Percentiles rank a stretch among this genome's conserved stretches.
These are phyloP conservation scores for Colletotrichum liaoningense DNA, from an alignment of 2,329 filamentous ascomycete species.

Conservation along the genomic window DNA sequence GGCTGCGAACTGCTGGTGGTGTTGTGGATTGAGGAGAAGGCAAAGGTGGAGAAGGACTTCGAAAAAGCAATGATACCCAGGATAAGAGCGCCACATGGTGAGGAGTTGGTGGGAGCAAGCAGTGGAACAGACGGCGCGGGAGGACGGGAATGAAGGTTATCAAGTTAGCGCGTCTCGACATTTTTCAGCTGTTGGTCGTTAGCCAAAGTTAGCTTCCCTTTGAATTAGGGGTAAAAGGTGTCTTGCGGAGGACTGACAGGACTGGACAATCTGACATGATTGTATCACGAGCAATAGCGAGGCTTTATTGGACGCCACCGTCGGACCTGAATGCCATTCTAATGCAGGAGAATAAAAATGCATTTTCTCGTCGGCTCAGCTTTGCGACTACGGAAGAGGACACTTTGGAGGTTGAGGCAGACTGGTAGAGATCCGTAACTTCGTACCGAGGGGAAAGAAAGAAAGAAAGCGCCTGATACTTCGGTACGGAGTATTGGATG, in stretches of 20 bases:
- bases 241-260: not conserved
- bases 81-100: not conserved
- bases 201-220: not conserved
- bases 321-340: not conserved
- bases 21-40: not conserved
- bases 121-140: not conserved
- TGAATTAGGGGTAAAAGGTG: not conserved
- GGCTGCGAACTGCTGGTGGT: not conserved
- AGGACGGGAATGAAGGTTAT: not conserved
- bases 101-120: too few species aligned
- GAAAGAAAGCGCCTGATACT: not conserved
- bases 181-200: not conserved
- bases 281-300: not conserved
- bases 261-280: not conserved
- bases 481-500: not conserved
- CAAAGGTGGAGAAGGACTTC: not conserved
- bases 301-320: not conserved
- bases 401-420: not conserved
- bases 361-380: not conserved
- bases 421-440: not conserved
- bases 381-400: not conserved
- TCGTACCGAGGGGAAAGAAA: not conserved
- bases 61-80: slow-evolving; percentile 5
- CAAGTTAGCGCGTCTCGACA: not conserved
- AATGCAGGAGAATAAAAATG: not conserved